Base-by-base conservation (phyloP, 2,329 filamentous ascomycete species). In the Fusarium armeniacum region DNA sequence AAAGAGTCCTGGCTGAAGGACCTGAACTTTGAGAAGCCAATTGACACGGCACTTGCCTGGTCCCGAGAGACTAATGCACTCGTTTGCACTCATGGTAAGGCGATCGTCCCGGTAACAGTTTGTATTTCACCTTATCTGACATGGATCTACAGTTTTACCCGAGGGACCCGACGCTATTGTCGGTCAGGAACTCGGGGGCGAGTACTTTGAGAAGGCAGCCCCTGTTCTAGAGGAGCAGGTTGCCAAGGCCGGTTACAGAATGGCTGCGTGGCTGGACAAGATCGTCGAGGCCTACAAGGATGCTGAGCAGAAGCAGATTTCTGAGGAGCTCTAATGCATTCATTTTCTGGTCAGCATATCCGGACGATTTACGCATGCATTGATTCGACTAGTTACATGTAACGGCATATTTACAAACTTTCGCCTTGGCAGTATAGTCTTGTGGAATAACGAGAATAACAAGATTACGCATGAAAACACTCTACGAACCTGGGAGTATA, bases 221-320 rank as follows among this genome's bases (percentile, higher is more conserved):
- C 87, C 85, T 22, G 86, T 90, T 60, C 83, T 93, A 46, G 88
- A 93, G 78, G 76, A 86, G 62, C 87, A 91, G 76, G 83, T 93
- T 65, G 91, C 90, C 10, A 87, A 86, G 68, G 91, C 89, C 6
- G 91, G 91, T 13, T 91, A 88, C 76, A 85, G 91, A 50, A 83
- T 93, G 76, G 91, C 87, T 3, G 85, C 85, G 22, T 92, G 89
- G 88, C 79, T 92, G 65, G 89, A 92, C 74, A 79, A 84, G 71
- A 89, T 91, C 72, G 87, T 82, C 11, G 78, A 82, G n/a, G 75
- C 73, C 28, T 79, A 76, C 67, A 62, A 72, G 32, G 62, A 67
- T 22, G 74, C 59, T 32, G 69, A 59, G 62, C 67, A 51, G 44
- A 47, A 66, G 33, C 67, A 74, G 41, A 47, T 63, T 26, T 67